phyloP scores from a whole-genome alignment of 345 rosid species.

The Eucalyptus shirleyi region DNA sequence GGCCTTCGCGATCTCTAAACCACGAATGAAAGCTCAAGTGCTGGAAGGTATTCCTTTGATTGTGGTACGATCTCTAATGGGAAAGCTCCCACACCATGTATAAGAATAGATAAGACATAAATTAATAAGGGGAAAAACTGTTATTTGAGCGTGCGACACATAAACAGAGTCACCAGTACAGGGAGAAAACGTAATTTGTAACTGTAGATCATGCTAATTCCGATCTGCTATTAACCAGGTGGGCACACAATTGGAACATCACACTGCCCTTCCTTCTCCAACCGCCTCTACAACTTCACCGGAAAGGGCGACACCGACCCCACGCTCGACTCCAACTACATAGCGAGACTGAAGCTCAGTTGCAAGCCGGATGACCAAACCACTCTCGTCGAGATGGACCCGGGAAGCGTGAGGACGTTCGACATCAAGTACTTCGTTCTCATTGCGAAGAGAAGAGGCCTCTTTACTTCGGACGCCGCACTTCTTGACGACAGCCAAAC shows the following conservation, averaged over 20 bases:
- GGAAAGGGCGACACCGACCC: conserved; percentile 53
- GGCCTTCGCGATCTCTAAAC: too few species aligned
- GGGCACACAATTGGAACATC: conserved; percentile 22
- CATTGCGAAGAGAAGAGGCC: conserved; percentile 44
- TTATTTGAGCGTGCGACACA: background rate
- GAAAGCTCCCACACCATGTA: too few species aligned
- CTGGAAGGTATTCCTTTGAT: too few species aligned
- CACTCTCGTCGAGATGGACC: conserved; percentile 57
- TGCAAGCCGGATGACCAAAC: conserved; percentile 33
- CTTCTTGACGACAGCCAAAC: conserved; percentile 31
- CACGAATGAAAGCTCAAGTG: too few species aligned
- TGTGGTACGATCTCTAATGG: too few species aligned
- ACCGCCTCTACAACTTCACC: conserved; percentile 56
- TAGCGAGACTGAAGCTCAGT: conserved; percentile 6
- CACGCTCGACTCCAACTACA: conserved; percentile 20
- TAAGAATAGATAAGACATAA: too few species aligned
- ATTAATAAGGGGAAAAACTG: background rate
- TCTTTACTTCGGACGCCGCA: conserved; percentile 53
- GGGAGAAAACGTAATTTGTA: background rate
- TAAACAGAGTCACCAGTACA: background rate
- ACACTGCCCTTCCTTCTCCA: conserved; percentile 33
- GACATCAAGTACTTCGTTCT: conserved; percentile 29
- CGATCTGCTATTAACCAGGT: background rate
- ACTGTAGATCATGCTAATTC: background rate
- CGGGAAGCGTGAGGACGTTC: conserved; percentile 49